Evolutionary conservation across 2,329 filamentous ascomycete genomes (phyloP).

Genomic region (Trichoderma aggressivum): DNA sequence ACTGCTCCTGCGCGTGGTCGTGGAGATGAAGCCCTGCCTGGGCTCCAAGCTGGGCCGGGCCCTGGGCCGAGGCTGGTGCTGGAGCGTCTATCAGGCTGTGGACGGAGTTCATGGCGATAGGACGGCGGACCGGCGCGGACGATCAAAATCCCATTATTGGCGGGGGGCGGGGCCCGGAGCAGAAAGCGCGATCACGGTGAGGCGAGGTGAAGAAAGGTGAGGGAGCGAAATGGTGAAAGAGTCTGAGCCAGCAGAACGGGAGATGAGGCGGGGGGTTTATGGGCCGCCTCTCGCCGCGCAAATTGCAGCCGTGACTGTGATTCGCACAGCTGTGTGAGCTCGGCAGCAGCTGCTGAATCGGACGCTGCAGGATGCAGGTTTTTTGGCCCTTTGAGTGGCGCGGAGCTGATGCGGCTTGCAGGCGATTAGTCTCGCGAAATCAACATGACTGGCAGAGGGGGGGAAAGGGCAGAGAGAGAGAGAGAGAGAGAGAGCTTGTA

Average conservation of each 20-base stretch:
- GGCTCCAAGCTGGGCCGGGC: constrained; percentile 7
- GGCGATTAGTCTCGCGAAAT: constrained; percentile 7
- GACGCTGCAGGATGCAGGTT: constrained; percentile 8
- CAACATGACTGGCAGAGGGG: neutral
- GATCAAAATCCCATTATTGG: constrained; percentile 20
- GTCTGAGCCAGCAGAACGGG: constrained; percentile 5
- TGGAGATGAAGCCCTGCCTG: constrained; percentile 14
- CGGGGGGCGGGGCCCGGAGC: constrained; percentile 19
- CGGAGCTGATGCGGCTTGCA: constrained; percentile 10
- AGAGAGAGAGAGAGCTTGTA: too few species aligned
- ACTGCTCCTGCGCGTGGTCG: constrained; percentile 15
- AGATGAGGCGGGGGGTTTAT: constrained; percentile 5
- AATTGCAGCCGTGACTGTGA: neutral
- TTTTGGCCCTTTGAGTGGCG: constrained; percentile 1
- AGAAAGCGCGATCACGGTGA: constrained; percentile 13
- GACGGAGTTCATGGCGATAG: constrained; percentile 38
- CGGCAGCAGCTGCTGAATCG: constrained; percentile 4
- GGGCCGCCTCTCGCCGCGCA: constrained; percentile 12
- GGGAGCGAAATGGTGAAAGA: constrained; percentile 7
- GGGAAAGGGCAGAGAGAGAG: neutral
- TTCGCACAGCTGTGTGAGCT: constrained; percentile 2
- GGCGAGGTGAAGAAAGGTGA: constrained; percentile 18
- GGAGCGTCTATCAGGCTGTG: constrained; percentile 36
- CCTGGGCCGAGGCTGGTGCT: constrained; percentile 20
- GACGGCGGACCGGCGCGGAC: constrained; percentile 18